Conservation (phyloP, 768 basidiomycete genomes). For the Termitomyces sp. region DNA sequence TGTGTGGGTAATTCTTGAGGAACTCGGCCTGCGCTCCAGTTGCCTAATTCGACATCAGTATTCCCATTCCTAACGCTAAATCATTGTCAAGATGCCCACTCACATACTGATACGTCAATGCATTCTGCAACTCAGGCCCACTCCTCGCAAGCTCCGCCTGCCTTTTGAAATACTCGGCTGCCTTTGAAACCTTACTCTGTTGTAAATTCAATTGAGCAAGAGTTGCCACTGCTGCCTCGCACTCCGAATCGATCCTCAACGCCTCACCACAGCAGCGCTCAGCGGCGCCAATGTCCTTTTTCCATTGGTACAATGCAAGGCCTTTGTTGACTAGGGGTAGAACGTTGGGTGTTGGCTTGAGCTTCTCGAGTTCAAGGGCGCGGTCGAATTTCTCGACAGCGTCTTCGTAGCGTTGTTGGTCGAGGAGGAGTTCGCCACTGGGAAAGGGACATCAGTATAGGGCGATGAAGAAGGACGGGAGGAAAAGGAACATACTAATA, state of each 20-base stretch:
- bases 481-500: slow-evolving; percentile 69
- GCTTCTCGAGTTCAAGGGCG: slow-evolving; percentile 83
- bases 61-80: neutral
- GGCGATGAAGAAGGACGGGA: neutral
- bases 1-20: slow-evolving; percentile 74
- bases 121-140: slow-evolving; percentile 33
- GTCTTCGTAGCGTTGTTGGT: slow-evolving; percentile 84
- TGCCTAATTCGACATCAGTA: slow-evolving; percentile 40
- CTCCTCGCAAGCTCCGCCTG: slow-evolving; percentile 85
- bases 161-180: slow-evolving; percentile 80
- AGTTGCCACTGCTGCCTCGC: slow-evolving; percentile 94
- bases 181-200: slow-evolving; percentile 82
- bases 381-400: slow-evolving; percentile 90
- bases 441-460: neutral
- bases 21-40: slow-evolving; percentile 81
- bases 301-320: slow-evolving; percentile 94
- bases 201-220: slow-evolving; percentile 91
- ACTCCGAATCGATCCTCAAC: slow-evolving; percentile 81
- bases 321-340: slow-evolving; percentile 96
- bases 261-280: slow-evolving; percentile 88
- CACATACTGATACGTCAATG: slow-evolving; percentile 75
- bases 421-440: slow-evolving; percentile 91
- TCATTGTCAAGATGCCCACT: slow-evolving; percentile 20
- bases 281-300: slow-evolving; percentile 79
- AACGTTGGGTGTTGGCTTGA: slow-evolving; percentile 73